Evolutionary conservation across 495 filamentous ascomycete species (phyloP).

Genomic region (Tetracladium setigerum): DNA sequence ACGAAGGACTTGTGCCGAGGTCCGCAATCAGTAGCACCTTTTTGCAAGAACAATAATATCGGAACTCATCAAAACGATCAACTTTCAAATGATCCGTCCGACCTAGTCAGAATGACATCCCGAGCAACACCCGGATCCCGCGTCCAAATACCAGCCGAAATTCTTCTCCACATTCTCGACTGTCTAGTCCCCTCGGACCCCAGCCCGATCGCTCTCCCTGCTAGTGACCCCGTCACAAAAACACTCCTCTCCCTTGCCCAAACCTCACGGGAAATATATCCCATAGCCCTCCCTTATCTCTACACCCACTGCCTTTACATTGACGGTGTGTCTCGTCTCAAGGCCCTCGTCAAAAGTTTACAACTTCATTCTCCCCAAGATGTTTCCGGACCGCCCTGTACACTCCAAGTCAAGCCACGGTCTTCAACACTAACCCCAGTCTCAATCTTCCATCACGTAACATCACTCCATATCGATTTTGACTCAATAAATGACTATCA

Average conservation of each 20-base stretch:
- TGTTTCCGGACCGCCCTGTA: too few species aligned
- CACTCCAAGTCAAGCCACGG: too few species aligned
- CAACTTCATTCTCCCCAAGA: neutral
- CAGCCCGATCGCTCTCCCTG: conserved; percentile 7
- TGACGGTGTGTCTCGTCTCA: conserved; percentile 1
- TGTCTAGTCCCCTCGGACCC: conserved; percentile 12
- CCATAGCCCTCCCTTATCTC: conserved; percentile 18
- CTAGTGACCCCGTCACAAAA: conserved; percentile 13
- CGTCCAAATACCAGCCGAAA: conserved; percentile 3
- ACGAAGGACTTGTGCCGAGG: too few species aligned
- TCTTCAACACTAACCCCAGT: too few species aligned
- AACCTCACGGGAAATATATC: conserved; percentile 17
- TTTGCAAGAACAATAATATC: too few species aligned
- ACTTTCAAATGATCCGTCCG: too few species aligned
- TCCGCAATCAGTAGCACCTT: too few species aligned
- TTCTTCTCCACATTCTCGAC: conserved; percentile 21
- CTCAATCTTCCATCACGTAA: conserved; percentile 2
- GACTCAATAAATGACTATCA: too few species aligned
- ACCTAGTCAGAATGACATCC: too few species aligned
- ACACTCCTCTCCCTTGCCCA: conserved; percentile 22
- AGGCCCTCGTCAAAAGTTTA: conserved; percentile 2
- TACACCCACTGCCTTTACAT: conserved; percentile 24
- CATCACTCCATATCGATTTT: conserved; percentile 10
- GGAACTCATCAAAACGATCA: too few species aligned
- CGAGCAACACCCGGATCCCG: too few species aligned